Conservation (phyloP, 2,329 filamentous ascomycete species). For the Pestalotiopsis sp. region DNA sequence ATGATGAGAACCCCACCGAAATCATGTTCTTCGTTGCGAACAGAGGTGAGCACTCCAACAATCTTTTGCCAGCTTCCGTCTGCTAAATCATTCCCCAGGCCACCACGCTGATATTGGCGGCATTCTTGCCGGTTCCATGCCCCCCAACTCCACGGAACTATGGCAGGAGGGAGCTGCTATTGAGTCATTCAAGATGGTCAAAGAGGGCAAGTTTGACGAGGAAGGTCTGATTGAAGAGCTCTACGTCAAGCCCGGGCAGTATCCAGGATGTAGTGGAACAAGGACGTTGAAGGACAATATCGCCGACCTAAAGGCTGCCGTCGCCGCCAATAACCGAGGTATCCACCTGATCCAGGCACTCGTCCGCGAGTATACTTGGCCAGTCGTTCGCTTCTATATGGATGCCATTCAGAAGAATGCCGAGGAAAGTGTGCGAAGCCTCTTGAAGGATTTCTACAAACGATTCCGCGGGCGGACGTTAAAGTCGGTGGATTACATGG, state of each 20-base stretch:
- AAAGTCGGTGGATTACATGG: conserved; percentile 73
- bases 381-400: conserved; percentile 39
- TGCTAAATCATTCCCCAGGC: background rate
- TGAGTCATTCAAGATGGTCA: conserved; percentile 38
- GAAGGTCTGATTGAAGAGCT: conserved; percentile 27
- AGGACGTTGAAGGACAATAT: conserved; percentile 43
- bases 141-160: conserved; percentile 40
- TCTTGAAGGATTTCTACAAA: conserved; percentile 44
- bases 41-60: background rate
- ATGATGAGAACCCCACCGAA: conserved; percentile 11
- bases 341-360: conserved; percentile 32
- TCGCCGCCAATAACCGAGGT: conserved; percentile 44
- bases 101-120: conserved; percentile 40
- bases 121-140: conserved; percentile 47
- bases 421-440: conserved; percentile 34
- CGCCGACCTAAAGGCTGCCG: conserved; percentile 45
- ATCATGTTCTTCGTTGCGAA: conserved; percentile 22
- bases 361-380: conserved; percentile 33
- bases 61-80: background rate
- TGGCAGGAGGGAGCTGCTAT: conserved; percentile 47
- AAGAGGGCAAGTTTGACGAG: conserved; percentile 36
- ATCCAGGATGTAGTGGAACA: conserved; percentile 37
- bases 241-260: conserved; percentile 34
- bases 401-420: conserved; percentile 43
- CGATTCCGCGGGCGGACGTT: conserved; percentile 48